Evolutionary conservation across 805 yeast genomes (phyloP).

Genomic region (Hanseniaspora occidentalis): DNA sequence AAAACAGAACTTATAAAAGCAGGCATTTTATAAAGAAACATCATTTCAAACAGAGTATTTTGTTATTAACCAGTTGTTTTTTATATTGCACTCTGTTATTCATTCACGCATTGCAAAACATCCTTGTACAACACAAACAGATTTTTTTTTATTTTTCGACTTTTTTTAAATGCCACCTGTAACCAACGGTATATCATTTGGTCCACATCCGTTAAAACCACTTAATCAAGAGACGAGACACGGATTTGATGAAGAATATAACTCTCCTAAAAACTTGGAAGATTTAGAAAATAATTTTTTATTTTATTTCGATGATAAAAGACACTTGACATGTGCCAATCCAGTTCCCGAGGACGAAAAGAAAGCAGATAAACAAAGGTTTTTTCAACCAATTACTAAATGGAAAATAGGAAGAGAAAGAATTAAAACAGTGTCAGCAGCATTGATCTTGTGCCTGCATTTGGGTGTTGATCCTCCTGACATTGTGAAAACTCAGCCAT

Average conservation of each 20-base stretch:
- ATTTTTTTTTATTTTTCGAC: neutral
- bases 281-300: constrained; percentile 54
- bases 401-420: constrained; percentile 89
- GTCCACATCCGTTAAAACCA: constrained; percentile 31
- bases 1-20: too few relatives aligned
- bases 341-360: constrained; percentile 52
- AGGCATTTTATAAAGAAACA: too few relatives aligned
- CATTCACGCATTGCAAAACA: too few relatives aligned
- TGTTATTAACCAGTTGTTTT: too few relatives aligned
- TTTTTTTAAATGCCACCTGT: neutral
- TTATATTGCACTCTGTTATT: too few relatives aligned
- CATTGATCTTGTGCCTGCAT: constrained; percentile 78
- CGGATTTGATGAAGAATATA: constrained; percentile 50
- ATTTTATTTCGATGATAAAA: constrained; percentile 80
- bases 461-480: constrained; percentile 97
- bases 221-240: constrained; percentile 50
- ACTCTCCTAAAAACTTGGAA: constrained; percentile 37
- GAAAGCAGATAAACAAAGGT: constrained; percentile 28
- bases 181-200: constrained; percentile 15
- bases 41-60: too few relatives aligned
- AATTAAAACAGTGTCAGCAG: constrained; percentile 88
- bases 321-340: constrained; percentile 83
- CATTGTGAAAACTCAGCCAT: constrained; percentile 81
- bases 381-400: constrained; percentile 63
- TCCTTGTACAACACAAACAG: neutral